Evolutionary conservation across 192 early-diverging fungal genomes (phyloP).

Genomic region (Umbelopsis vinacea): DNA sequence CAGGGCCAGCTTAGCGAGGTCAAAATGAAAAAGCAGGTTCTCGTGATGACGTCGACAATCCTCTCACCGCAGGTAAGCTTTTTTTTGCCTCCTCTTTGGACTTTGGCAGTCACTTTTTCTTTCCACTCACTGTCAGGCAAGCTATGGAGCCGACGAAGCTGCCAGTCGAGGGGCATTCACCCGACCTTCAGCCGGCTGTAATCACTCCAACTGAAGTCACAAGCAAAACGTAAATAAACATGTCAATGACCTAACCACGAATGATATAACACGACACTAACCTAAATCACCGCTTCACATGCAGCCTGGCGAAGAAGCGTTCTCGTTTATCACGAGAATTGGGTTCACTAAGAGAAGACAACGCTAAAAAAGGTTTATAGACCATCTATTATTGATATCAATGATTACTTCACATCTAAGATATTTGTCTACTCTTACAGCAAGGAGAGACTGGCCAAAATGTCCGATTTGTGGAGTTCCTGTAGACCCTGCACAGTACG

Average conservation of each 20-base stretch:
- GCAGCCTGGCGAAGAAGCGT: not conserved
- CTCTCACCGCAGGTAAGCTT: too few species aligned
- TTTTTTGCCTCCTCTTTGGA: not conserved
- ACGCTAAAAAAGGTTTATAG: conserved; percentile 9
- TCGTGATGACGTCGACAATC: not conserved
- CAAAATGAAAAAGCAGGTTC: too few species aligned
- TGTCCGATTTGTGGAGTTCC: conserved; percentile 55
- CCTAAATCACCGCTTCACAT: not conserved
- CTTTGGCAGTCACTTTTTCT: conserved; percentile 10
- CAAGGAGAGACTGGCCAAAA: conserved; percentile 36
- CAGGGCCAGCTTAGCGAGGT: too few species aligned
- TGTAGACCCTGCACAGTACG: conserved; percentile 45
- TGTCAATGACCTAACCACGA: not conserved
- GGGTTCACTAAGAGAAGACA: conserved; percentile 9
- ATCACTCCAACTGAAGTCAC: not conserved
- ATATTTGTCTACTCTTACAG: conserved; percentile 10
- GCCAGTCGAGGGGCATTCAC: not conserved
- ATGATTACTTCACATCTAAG: not conserved
- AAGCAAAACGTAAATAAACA: not conserved
- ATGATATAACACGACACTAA: not conserved
- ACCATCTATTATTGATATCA: not conserved
- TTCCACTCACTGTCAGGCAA: not conserved
- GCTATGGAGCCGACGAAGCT: conserved; percentile 13
- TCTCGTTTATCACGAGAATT: conserved; percentile 8
- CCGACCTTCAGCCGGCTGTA: not conserved